phyloP scores from a whole-genome alignment of 2,329 filamentous ascomycete genomes.

The Purpureocillium takamizusanense region DNA sequence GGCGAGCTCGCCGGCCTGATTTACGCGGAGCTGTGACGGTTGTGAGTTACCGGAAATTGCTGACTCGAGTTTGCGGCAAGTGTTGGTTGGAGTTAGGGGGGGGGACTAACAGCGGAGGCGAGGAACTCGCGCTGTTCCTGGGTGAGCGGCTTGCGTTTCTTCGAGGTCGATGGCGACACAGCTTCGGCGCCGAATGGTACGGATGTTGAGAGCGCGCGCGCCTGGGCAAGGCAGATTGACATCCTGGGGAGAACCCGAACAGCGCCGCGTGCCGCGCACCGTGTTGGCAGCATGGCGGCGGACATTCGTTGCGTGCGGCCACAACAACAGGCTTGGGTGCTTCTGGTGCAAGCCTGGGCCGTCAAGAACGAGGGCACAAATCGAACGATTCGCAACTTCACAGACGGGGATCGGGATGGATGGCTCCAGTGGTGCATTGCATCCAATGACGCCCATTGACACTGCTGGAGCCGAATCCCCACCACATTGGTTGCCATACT shows the following conservation, averaged over 20 bases:
- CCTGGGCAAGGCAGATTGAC: conserved; percentile 1
- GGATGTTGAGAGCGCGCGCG: conserved; percentile 7
- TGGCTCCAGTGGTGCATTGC: too few species aligned
- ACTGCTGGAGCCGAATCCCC: not conserved
- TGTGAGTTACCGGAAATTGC: conserved; percentile 6
- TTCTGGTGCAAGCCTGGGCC: too few species aligned
- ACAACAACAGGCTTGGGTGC: too few species aligned
- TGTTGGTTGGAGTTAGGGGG: not conserved
- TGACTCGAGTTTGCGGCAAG: too few species aligned
- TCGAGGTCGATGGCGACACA: conserved; percentile 13
- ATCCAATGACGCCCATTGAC: too few species aligned
- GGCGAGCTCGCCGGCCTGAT: conserved; percentile 95
- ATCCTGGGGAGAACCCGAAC: conserved; percentile 2
- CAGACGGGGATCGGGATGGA: too few species aligned
- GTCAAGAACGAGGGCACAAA: not conserved
- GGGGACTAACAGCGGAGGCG: conserved; percentile 53
- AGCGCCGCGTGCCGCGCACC: conserved; percentile 9
- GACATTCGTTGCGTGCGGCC: not conserved
- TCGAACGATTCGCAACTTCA: not conserved
- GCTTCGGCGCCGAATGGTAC: conserved; percentile 3
- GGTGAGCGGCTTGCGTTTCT: conserved; percentile 52
- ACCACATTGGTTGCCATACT: conserved; percentile 2
- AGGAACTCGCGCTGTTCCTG: conserved; percentile 65
- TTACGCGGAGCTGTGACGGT: conserved; percentile 65
- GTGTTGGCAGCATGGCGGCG: conserved; percentile 11